These are phyloP conservation scores for Pleodorina starrii DNA, from an alignment of 139 green algal genomes.

Conservation along the genomic window DNA sequence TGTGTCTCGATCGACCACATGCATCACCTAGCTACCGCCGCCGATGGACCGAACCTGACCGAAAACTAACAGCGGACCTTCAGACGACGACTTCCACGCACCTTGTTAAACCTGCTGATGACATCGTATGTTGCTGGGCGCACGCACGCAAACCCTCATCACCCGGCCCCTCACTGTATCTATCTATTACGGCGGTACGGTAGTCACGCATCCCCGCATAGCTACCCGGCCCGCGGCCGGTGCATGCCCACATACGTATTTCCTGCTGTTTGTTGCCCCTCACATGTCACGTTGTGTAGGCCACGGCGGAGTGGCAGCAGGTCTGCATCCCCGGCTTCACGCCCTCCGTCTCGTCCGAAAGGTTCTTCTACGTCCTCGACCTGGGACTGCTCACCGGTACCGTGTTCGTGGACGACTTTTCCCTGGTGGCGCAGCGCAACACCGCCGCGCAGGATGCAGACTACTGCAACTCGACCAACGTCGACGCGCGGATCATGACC, in stretches of 20 bases:
- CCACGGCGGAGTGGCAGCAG: background rate
- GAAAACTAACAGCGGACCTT: no score
- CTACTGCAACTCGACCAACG: constrained; percentile 9
- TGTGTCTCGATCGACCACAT: background rate
- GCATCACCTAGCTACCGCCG: background rate
- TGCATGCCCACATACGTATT: background rate
- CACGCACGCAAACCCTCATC: background rate
- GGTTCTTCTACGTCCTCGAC: background rate
- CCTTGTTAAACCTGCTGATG: no score
- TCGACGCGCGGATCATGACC: background rate
- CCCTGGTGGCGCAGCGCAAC: background rate
- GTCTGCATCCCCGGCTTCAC: background rate
- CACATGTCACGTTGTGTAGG: no score
- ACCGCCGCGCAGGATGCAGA: background rate
- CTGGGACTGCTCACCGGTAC: background rate
- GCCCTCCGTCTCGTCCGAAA: background rate
- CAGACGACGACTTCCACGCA: no score
- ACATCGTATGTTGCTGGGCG: background rate
- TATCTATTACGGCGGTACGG: background rate
- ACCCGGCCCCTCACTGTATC: background rate
- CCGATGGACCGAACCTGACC: no score
- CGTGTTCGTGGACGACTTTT: constrained; percentile 9
- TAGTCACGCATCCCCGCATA: background rate
- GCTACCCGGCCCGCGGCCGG: background rate
- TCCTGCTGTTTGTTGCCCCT: no score